These are phyloP conservation scores for Paraphaeosphaeria minitans DNA, from an alignment of 2,329 filamentous ascomycete genomes.

Conservation along the genomic window DNA sequence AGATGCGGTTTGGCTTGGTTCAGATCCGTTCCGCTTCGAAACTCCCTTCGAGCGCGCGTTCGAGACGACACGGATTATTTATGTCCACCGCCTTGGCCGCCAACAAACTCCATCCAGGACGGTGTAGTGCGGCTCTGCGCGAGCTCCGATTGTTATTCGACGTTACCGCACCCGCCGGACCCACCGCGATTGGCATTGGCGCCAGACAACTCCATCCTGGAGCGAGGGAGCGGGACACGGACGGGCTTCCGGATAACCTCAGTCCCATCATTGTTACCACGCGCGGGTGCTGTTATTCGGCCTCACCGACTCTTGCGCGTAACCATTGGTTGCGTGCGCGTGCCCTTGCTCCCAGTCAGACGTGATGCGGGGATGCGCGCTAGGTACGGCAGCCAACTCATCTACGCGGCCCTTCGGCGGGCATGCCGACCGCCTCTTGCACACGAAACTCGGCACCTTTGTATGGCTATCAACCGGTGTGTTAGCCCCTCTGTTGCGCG, in stretches of 20 bases:
- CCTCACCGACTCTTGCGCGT: conserved; percentile 13
- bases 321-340: conserved; percentile 15
- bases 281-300: conserved; percentile 6
- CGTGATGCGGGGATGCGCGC: conserved; percentile 17
- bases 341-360: conserved; percentile 1
- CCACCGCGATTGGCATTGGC: conserved; percentile 8
- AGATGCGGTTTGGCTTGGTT: conserved; percentile 18
- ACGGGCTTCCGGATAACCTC: conserved; percentile 7
- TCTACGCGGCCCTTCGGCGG: conserved; percentile 16
- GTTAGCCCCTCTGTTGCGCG: neutral
- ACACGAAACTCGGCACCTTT: conserved; percentile 6
- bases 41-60: conserved; percentile 9
- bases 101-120: conserved; percentile 9
- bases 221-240: conserved; percentile 9
- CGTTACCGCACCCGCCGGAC: neutral
- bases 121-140: conserved; percentile 21
- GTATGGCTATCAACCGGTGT: conserved; percentile 24
- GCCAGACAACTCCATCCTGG: conserved; percentile 7
- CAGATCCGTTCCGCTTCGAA: conserved; percentile 12
- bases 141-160: conserved; percentile 14
- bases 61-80: conserved; percentile 17
- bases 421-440: conserved; percentile 24
- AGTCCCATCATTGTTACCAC: conserved; percentile 5
- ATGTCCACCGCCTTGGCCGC: conserved; percentile 12
- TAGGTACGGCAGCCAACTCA: conserved; percentile 15